Base-by-base conservation (phyloP, 1,284 basidiomycete species). In the Hypsizygus ulmarius region DNA sequence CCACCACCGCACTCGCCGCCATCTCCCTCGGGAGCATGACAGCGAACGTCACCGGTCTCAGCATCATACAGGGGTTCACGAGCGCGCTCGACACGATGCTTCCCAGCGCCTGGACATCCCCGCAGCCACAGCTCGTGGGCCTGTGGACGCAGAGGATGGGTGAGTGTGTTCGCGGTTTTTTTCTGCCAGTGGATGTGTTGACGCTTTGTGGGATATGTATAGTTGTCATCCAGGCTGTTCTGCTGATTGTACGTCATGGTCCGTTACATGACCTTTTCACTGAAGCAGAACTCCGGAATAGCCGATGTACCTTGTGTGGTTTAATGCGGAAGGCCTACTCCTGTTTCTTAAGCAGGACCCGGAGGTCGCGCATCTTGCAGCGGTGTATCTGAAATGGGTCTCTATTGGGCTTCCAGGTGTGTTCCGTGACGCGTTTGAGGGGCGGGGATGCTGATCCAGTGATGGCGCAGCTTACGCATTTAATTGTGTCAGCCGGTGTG, bases 141-240 rank as follows among this genome's bases (percentile, higher is more conserved):
- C 74, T 97, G 1, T 96, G 93, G 93, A 74, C 88, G 7, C 92
- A 95, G 64, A 75, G 94, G 54, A 94, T 93, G 89, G 69, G 84
- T 87, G 51, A 47, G 82, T 69, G 11, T 14, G n/a, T 25, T 25
- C 32, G 49, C 45, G 43, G 14, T 37, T 42, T 39, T 34, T 36
- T 34, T 28, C 34, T n/a, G 12, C 19, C 12, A 21, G 29, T 14
- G n/a, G 9, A 38, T 30, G 32, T n/a, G 7, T 28, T 29, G 36
- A 18, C 10, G 32, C 14, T 27, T 27, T 25, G 21, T 25, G 3
- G 21, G 21, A 7, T 7, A 15, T 37, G 33, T 19, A 35, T 55
- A 90, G 86, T 71, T 40, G 76, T 93, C 39, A 79, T 93, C 5
- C 82, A 88, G 71, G 62, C 74, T 7, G 70, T 77, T 12, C 67